These are phyloP conservation scores for Entomophthora muscae DNA, from an alignment of 371 early-diverging fungal genomes.

Conservation along the genomic window DNA sequence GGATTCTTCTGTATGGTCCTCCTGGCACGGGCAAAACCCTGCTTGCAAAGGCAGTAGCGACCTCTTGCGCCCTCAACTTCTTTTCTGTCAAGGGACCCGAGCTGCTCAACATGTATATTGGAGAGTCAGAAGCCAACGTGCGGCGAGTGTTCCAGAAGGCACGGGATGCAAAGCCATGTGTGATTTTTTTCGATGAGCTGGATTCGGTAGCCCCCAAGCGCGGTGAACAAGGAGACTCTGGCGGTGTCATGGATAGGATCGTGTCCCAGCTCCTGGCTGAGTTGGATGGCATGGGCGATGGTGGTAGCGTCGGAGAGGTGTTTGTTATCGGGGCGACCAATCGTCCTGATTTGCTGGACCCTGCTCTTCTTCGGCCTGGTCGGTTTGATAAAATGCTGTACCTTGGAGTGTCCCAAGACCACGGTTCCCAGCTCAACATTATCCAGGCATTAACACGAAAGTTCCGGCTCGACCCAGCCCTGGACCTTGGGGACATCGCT, in stretches of 20 bases:
- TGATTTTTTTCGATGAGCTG: constrained; percentile 99
- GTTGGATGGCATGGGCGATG: constrained; percentile 89
- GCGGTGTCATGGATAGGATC: constrained; percentile 97
- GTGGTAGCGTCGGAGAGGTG: constrained; percentile 52
- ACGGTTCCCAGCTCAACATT: constrained; percentile 70
- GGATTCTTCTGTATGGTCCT: constrained; percentile 89
- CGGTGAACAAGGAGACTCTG: constrained; percentile 91
- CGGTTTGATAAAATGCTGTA: constrained; percentile 92
- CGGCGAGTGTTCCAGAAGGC: constrained; percentile 95
- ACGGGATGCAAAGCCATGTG: constrained; percentile 95
- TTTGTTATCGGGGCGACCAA: constrained; percentile 99
- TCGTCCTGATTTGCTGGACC: constrained; percentile 96
- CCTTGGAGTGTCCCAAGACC: constrained; percentile 75
- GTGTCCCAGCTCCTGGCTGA: constrained; percentile 91
- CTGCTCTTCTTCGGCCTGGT: constrained; percentile 92
- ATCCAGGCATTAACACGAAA: constrained; percentile 86
- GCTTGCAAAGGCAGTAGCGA: constrained; percentile 99
- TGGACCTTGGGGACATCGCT: constrained; percentile 56
- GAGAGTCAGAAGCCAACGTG: constrained; percentile 93
- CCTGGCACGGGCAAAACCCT: constrained; percentile 99
- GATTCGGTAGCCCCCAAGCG: constrained; percentile 97
- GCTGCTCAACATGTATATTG: constrained; percentile 86
- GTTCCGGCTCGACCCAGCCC: constrained; percentile 62
- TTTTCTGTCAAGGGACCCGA: constrained; percentile 99
- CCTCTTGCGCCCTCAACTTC: constrained; percentile 92